Conservation (phyloP, 2,329 filamentous ascomycete species). For the Trichoderma simmonsii region DNA sequence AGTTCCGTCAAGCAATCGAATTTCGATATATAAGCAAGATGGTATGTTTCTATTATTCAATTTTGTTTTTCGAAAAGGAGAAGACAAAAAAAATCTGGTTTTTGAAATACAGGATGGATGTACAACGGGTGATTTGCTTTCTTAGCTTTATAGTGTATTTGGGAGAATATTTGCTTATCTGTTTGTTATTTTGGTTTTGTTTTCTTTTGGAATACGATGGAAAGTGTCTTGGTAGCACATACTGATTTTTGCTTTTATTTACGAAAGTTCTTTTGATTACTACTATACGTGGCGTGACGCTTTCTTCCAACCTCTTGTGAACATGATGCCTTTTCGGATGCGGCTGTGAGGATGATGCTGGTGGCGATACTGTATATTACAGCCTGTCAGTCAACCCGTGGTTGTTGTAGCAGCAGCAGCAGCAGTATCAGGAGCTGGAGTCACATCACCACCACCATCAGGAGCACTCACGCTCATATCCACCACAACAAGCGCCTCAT, state of each 20-base stretch:
- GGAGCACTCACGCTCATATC: slow-evolving; percentile 20
- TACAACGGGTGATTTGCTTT: not conserved
- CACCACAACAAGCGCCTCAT: slow-evolving; percentile 27
- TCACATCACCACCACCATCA: not conserved
- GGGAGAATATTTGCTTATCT: not conserved
- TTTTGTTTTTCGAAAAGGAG: not conserved
- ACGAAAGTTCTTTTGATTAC: not conserved
- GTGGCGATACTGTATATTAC: not conserved
- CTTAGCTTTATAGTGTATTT: not conserved
- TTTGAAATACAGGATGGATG: not conserved
- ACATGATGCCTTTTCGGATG: not conserved
- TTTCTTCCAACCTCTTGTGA: not conserved
- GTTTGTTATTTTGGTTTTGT: not conserved
- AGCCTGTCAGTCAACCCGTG: not conserved
- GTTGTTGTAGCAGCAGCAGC: not conserved
- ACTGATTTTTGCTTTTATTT: not conserved
- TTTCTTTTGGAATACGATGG: not conserved
- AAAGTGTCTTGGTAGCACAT: not conserved
- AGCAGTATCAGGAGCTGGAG: not conserved
- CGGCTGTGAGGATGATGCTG: not conserved
- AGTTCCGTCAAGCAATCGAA: not conserved
- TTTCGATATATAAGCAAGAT: slow-evolving; percentile 1
- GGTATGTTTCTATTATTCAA: not conserved
- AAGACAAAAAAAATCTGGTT: not conserved
- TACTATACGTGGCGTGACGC: not conserved